Conservation (phyloP, 192 early-diverging fungal genomes). For the Coemansia sp. region DNA sequence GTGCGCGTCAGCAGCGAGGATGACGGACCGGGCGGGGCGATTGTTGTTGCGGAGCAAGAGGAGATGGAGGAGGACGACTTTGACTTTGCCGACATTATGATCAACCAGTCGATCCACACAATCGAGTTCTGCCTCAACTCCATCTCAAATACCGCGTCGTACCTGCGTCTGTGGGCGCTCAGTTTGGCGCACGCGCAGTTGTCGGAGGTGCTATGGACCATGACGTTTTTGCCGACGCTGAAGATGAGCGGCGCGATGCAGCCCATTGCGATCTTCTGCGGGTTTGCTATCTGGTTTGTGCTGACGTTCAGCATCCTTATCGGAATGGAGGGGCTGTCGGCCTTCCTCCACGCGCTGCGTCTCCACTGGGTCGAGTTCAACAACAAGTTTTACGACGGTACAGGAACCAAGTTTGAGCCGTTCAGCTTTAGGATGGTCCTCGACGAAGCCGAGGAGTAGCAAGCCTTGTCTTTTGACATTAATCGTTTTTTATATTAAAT, state of each 20-base stretch:
- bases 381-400: conserved; percentile 93
- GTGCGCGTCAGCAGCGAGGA: conserved; percentile 54
- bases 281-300: conserved; percentile 86
- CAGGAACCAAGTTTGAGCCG: conserved; percentile 88
- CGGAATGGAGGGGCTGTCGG: conserved; percentile 85
- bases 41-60: conserved; percentile 62
- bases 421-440: conserved; percentile 72
- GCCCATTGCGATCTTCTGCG: conserved; percentile 71
- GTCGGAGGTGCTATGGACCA: conserved; percentile 94
- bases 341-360: conserved; percentile 88
- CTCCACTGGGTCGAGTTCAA: conserved; percentile 98
- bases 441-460: conserved; percentile 42
- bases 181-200: conserved; percentile 97
- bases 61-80: conserved; percentile 72
- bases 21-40: conserved; percentile 45
- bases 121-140: conserved; percentile 96
- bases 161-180: conserved; percentile 97
- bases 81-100: conserved; percentile 96
- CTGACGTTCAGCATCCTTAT: conserved; percentile 78
- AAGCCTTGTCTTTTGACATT: no score
- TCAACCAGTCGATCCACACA: conserved; percentile 97
- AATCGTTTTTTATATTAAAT: no score
- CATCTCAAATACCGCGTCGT: conserved; percentile 98
- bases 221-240: conserved; percentile 63
- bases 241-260: conserved; percentile 57